A percentile compares a stretch with the other conserved stretches of the same genome.
Evolutionary conservation across 257 asterid genomes (phyloP).

Genomic region (Nemophila menziesii): DNA sequence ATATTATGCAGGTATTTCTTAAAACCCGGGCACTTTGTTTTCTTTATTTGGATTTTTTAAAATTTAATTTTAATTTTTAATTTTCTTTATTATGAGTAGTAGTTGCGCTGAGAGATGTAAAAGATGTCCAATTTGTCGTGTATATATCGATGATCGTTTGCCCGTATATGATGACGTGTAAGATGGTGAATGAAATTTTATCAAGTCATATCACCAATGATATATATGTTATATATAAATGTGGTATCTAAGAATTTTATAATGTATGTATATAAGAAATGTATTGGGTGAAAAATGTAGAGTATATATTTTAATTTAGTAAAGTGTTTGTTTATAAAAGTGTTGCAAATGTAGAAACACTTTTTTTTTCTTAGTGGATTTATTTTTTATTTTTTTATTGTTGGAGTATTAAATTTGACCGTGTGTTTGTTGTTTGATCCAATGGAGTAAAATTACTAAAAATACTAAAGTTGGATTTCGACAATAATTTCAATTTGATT

Average conservation of each 20-base stretch:
- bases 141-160: slow-evolving; percentile 62
- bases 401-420: too few relatives aligned
- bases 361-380: not conserved
- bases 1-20: slow-evolving; percentile 73
- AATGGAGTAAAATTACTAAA: too few relatives aligned
- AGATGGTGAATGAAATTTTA: slow-evolving; percentile 53
- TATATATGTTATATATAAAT: too few relatives aligned
- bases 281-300: too few relatives aligned
- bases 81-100: slow-evolving; percentile 26
- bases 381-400: too few relatives aligned
- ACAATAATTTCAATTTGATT: too few relatives aligned
- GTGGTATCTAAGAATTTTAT: not conserved
- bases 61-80: not conserved
- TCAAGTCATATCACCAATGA: slow-evolving; percentile 41
- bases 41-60: too few relatives aligned
- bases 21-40: too few relatives aligned
- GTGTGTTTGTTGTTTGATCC: too few relatives aligned
- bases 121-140: slow-evolving; percentile 89
- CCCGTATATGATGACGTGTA: slow-evolving; percentile 64
- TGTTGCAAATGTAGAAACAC: not conserved
- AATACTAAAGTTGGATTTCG: too few relatives aligned
- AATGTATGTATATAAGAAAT: not conserved
- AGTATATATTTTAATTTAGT: too few relatives aligned
- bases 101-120: slow-evolving; percentile 74
- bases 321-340: too few relatives aligned